phyloP scores from a whole-genome alignment of 2,329 filamentous ascomycete species.

The Pyrenophora seminiperda region DNA sequence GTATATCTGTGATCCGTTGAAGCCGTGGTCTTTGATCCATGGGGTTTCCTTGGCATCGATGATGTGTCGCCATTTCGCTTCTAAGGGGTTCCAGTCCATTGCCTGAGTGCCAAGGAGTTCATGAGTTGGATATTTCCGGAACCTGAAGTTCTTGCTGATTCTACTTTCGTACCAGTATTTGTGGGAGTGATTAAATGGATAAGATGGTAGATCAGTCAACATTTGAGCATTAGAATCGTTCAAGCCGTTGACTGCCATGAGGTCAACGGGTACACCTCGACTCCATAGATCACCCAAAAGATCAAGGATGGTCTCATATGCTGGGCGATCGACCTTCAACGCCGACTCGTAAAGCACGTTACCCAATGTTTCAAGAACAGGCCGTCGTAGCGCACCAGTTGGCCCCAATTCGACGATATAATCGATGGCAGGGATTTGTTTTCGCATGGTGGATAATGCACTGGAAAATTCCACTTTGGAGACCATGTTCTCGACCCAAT shows the following conservation, averaged over 20 bases:
- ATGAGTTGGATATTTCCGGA: constrained; percentile 9
- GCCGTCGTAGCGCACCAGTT: constrained; percentile 38
- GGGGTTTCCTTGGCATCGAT: not conserved
- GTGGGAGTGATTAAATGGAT: constrained; percentile 32
- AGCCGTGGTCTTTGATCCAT: not conserved
- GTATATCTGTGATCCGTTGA: not conserved
- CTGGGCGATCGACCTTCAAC: not conserved
- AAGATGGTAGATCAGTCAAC: constrained; percentile 10
- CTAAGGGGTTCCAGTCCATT: constrained; percentile 27
- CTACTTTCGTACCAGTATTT: constrained; percentile 29
- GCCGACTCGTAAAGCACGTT: not conserved
- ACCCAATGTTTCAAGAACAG: constrained; percentile 12
- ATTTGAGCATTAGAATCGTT: not conserved
- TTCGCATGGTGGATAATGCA: constrained; percentile 47
- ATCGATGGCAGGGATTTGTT: not conserved
- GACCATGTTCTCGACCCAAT: not conserved
- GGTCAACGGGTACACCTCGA: not conserved
- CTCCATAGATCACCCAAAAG: not conserved
- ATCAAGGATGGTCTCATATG: not conserved
- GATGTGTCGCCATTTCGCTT: not conserved
- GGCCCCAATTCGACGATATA: constrained; percentile 38
- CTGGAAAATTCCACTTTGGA: constrained; percentile 52
- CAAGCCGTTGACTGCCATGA: constrained; percentile 1
- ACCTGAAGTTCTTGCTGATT: constrained; percentile 8
- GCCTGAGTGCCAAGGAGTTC: constrained; percentile 18